phyloP scores from a whole-genome alignment of 2,329 filamentous ascomycete species.

The Coleophoma cylindrospora region DNA sequence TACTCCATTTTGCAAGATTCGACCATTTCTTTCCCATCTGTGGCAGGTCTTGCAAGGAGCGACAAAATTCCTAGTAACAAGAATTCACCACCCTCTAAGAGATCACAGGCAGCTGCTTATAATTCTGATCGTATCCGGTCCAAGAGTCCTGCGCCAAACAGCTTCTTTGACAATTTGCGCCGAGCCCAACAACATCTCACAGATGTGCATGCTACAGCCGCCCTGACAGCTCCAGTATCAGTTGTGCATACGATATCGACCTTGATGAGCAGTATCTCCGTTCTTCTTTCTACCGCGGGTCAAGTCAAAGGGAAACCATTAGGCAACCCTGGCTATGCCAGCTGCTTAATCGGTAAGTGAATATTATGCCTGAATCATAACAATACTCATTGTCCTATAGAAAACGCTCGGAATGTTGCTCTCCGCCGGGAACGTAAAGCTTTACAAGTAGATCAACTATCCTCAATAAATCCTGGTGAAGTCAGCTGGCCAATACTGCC shows the following conservation, averaged over 20 bases:
- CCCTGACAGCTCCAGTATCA: conserved; percentile 46
- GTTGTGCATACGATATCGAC: conserved; percentile 59
- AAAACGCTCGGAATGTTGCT: conserved; percentile 65
- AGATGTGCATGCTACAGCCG: conserved; percentile 48
- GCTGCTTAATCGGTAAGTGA: conserved; percentile 45
- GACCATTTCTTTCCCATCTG: conserved; percentile 78
- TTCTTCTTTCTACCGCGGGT: conserved; percentile 59
- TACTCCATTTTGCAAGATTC: conserved; percentile 91
- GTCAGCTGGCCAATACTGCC: conserved; percentile 39
- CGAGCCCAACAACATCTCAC: conserved; percentile 62
- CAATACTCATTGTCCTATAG: conserved; percentile 23
- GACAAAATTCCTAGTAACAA: conserved; percentile 16
- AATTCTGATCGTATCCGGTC: conserved; percentile 8
- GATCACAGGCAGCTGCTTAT: conserved; percentile 8
- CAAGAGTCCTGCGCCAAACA: conserved; percentile 18
- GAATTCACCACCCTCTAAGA: conserved; percentile 17
- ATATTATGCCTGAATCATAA: no score
- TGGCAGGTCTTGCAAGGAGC: conserved; percentile 29
- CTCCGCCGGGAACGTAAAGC: conserved; percentile 60
- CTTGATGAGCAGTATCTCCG: conserved; percentile 59
- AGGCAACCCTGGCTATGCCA: conserved; percentile 51
- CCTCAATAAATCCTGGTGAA: conserved; percentile 14
- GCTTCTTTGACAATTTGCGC: conserved; percentile 40
- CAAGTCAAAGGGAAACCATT: conserved; percentile 39
- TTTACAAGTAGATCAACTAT: conserved; percentile 27